Percentiles rank a stretch among this genome's conserved stretches.
phyloP scores from a whole-genome alignment of 139 green algal species.

The Bryopsis sp. region DNA sequence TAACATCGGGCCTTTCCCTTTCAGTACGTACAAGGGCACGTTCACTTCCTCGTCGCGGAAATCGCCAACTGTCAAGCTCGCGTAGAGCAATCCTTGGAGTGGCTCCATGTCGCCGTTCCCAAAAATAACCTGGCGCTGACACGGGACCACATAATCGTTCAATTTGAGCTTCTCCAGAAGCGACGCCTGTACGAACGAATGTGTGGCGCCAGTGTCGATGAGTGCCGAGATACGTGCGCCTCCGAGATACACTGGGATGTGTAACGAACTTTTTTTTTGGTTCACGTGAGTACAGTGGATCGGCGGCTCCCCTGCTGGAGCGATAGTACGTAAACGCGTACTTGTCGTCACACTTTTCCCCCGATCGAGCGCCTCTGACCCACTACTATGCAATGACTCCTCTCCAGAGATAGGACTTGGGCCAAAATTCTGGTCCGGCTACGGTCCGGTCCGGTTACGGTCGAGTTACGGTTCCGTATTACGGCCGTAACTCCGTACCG shows the following conservation, averaged over 20 bases:
- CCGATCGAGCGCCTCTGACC: no score
- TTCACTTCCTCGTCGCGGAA: not conserved
- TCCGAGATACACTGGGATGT: not conserved
- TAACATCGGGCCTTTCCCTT: slow-evolving; percentile 5
- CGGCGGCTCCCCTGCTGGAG: no score
- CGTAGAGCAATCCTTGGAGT: not conserved
- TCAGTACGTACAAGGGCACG: not conserved
- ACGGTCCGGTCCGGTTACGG: no score
- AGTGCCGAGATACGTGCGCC: not conserved
- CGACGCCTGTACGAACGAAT: not conserved
- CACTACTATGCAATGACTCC: no score
- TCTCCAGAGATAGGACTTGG: no score
- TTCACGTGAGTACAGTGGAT: no score
- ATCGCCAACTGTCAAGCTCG: not conserved
- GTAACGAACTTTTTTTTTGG: no score
- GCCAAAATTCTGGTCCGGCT: no score
- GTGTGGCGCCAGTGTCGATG: not conserved
- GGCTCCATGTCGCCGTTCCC: not conserved
- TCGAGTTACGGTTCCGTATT: no score
- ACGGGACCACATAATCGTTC: not conserved
- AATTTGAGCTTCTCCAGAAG: not conserved
- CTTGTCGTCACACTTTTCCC: no score
- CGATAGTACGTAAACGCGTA: no score
- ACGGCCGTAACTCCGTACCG: no score
- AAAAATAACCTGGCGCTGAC: not conserved